Percentiles rank a stretch among this genome's conserved stretches.
Conservation (phyloP, 1,139 yeast species). For the Candida sp. region DNA sequence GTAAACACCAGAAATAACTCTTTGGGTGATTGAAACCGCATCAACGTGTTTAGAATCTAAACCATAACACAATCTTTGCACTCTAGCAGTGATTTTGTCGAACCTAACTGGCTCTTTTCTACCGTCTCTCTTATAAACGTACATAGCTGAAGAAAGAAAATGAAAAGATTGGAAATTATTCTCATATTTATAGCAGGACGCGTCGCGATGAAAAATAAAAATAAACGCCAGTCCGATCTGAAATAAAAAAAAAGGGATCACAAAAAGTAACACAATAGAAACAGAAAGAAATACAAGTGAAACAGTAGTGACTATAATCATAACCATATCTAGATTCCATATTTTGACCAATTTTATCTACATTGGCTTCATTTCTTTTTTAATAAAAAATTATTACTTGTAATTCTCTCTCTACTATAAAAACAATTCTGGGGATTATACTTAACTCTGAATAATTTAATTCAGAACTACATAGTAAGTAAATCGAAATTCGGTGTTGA, state of each 20-base stretch:
- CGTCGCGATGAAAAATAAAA: slow-evolving; percentile 1
- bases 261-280: too few relatives aligned
- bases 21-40: slow-evolving; percentile 85
- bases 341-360: too few relatives aligned
- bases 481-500: too few relatives aligned
- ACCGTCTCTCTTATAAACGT: slow-evolving; percentile 66
- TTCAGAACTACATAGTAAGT: too few relatives aligned
- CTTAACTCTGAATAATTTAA: too few relatives aligned
- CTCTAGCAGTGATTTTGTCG: slow-evolving; percentile 57
- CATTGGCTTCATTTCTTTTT: too few relatives aligned
- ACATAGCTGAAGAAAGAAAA: slow-evolving; percentile 24
- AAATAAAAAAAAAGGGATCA: too few relatives aligned
- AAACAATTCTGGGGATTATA: too few relatives aligned
- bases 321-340: too few relatives aligned
- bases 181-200: not conserved
- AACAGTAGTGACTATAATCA: not conserved
- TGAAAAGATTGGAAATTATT: not conserved
- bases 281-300: not conserved
- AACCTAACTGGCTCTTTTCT: slow-evolving; percentile 84
- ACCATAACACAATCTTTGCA: slow-evolving; percentile 66
- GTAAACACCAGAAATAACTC: slow-evolving; percentile 86
- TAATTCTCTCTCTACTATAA: too few relatives aligned
- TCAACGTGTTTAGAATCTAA: slow-evolving; percentile 82
- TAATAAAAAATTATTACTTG: too few relatives aligned
- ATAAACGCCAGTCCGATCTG: not conserved